Evolutionary conservation across 1,139 yeast genomes (phyloP).

Genomic region (Protomyces gravidus): DNA sequence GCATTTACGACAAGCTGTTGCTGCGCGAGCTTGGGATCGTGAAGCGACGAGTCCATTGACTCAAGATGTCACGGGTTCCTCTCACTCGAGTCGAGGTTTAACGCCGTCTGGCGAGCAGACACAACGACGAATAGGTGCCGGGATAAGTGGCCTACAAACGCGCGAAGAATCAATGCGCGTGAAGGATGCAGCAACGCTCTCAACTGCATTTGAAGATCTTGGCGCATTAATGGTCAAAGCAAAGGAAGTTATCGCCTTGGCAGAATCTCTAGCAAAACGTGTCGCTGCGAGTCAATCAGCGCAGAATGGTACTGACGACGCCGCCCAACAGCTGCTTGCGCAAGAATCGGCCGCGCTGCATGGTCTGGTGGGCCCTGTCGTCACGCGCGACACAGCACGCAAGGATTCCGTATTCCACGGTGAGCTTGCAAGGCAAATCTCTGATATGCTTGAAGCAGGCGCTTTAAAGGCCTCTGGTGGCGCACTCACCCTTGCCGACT

Average conservation of each 20-base stretch:
- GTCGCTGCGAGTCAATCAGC: conserved; percentile 32
- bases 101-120: conserved; percentile 13
- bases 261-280: conserved; percentile 49
- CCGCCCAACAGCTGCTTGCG: conserved; percentile 37
- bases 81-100: background rate
- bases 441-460: conserved; percentile 51
- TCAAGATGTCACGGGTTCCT: conserved; percentile 31
- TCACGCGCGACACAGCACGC: conserved; percentile 43
- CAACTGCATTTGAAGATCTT: conserved; percentile 69
- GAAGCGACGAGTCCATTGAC: background rate
- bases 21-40: conserved; percentile 12
- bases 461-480: conserved; percentile 52
- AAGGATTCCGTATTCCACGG: conserved; percentile 44
- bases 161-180: conserved; percentile 55
- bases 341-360: conserved; percentile 40
- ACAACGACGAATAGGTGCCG: conserved; percentile 40
- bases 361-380: conserved; percentile 40
- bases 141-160: conserved; percentile 69
- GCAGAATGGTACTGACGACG: background rate
- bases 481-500: conserved; percentile 55
- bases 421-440: conserved; percentile 56
- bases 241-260: conserved; percentile 60
- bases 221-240: conserved; percentile 74
- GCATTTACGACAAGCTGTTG: conserved; percentile 8
- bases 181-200: conserved; percentile 60